Evolutionary conservation across 163 green algal genomes (phyloP), one percentile per base, ranked within the genome.

Genomic region (Scenedesmus sp.): DNA sequence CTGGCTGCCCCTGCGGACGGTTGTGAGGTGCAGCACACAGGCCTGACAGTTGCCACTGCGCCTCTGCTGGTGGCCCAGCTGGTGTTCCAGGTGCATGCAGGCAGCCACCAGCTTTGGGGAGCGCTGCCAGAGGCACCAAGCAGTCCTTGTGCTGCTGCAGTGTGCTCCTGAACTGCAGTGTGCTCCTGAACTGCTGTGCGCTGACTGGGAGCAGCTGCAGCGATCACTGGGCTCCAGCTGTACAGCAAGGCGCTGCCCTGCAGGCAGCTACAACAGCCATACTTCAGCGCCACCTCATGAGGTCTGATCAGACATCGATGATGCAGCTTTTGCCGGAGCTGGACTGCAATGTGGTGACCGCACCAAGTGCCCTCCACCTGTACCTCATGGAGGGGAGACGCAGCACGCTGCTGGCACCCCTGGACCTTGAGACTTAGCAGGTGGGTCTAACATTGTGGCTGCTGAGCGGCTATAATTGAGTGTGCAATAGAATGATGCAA

Each of bases 301-400:
- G n/a, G n/a, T n/a, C n/a, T n/a, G n/a, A n/a, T n/a, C 33, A 49
- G 76, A 83, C 76, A 83, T 83, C n/a, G 76, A 83, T 83, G 33
- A 12, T 56, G 76, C 33, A 83, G 76, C 76, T 9, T 83, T 56
- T n/a, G n/a, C n/a, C n/a, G 76, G 76, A 5, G 22, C 37, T 51
- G 35, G 44, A 33, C 76, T 46, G 9, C 33, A 83, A 35, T 83
- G 76, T 83, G 76, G 76, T 83, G 76, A 83, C 76, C 24, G 72
- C 72, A 43, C 72, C 72, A 26, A n/a, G n/a, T n/a, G 16, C 72
- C n/a, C 30, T 44, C 30, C 72, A 83, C 76, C 76, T 83, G 33
- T 83, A 33, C 35, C 76, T 83, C 76, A 83, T 83, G 76, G 76
- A 49, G 76, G 5, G 30, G 24, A 3, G 56, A 9, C 35, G 76